Base-by-base conservation (phyloP, 2,329 filamentous ascomycete genomes). In the Penicillium verrucosum region DNA sequence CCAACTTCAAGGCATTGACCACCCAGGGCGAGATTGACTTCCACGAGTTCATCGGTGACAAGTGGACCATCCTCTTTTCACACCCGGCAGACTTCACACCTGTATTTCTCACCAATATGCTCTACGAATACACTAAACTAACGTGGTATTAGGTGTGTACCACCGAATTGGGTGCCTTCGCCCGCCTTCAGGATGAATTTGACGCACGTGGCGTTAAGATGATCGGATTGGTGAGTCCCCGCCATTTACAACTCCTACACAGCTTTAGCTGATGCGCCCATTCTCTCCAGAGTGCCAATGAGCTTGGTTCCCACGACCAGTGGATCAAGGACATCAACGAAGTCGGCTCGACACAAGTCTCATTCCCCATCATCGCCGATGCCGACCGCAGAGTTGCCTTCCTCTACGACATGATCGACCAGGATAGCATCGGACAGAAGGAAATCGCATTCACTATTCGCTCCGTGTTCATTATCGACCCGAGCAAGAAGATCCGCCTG, bases 391-490 rank as follows among this genome's bases (percentile, higher is more conserved):
- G 90, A 78, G 83, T 92, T 60, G 87, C 89, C 61, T 87, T 85
- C 70, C 78, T 84, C 62, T 92, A 92, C 76, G 89, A 92, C 80
- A 92, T 92, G 89, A 82, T 92, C 72, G 89, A 92, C 75, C 84
- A 86, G 69, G 90, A 87, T 80, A 92, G 92, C 78, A 87, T 92
- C 57, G 89, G 91, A 75, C 76, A 83, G 70, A 90, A 91, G 83
- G 88, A 67, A 67, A 89, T 93, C 67, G 91, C 92, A 58, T 94
- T 96, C 78, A 96, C 92, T 68, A 96, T 97, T 79, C 90, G 92
- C 70, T 91, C 89, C 67, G 92, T 97, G 73, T 97, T 95, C 82
- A 83, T 96, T 79, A 95, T 97, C 75, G 92, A 97, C 80, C 92
- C 92, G 64, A 87, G 85, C 78, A 96, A 96, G 87, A 93, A 89